Evolutionary conservation across 805 yeast genomes (phyloP).

Genomic region (Teunomyces panamensis): DNA sequence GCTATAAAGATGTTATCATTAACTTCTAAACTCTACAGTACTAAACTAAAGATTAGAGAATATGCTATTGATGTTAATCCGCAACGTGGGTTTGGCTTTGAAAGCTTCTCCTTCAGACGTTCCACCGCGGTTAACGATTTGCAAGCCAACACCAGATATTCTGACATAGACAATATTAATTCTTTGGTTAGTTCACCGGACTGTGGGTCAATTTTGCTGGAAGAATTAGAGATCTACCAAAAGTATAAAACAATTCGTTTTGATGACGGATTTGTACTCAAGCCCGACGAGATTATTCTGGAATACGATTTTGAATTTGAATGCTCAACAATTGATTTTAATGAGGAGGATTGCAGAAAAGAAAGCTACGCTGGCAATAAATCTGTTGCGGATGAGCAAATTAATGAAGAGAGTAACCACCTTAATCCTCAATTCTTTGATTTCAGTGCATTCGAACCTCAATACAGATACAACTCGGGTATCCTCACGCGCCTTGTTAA

Average conservation of each 20-base stretch:
- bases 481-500: not conserved
- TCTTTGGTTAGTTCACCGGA: not conserved
- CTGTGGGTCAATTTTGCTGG: not conserved
- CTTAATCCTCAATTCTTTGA: not conserved
- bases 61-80: not conserved
- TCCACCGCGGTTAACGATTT: not conserved
- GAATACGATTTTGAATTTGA: not conserved
- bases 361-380: too few species aligned
- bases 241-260: not conserved
- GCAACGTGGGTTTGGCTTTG: not conserved
- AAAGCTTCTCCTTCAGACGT: not conserved
- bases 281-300: not conserved
- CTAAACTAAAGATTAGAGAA: not conserved
- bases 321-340: not conserved
- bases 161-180: not conserved
- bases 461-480: not conserved
- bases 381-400: not conserved
- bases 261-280: not conserved
- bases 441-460: not conserved
- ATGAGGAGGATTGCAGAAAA: not conserved
- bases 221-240: not conserved
- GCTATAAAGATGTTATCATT: constrained; percentile 2
- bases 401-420: not conserved
- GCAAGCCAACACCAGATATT: not conserved
- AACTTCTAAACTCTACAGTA: not conserved